A percentile compares a stretch with the other conserved stretches of the same genome.
Evolutionary conservation across 768 basidiomycete species (phyloP).

Genomic region (Calocera cornea): DNA sequence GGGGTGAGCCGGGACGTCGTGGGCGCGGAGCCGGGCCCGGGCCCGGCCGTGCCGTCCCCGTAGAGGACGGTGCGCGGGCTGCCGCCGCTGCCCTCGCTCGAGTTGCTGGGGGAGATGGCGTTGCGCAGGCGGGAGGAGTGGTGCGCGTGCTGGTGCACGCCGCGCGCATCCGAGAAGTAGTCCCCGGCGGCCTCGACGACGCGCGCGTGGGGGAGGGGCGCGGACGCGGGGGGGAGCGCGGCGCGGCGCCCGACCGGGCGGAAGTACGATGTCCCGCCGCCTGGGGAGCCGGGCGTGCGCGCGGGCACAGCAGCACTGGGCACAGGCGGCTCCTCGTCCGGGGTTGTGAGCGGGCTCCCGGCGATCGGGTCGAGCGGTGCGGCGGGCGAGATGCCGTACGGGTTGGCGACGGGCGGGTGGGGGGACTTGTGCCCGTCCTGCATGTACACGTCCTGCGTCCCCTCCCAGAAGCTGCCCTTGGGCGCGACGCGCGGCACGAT

Average conservation of each 20-base stretch:
- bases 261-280: neutral
- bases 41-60: too few relatives aligned
- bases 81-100: neutral
- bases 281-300: conserved; percentile 14
- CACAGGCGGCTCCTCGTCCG: conserved; percentile 26
- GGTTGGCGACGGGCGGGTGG: neutral
- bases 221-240: neutral
- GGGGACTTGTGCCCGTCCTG: neutral
- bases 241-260: neutral
- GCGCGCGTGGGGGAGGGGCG: neutral
- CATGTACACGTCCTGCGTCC: conserved; percentile 44
- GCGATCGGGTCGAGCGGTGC: conserved; percentile 19
- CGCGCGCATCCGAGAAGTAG: neutral
- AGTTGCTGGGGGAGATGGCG: neutral
- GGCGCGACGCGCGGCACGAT: conserved; percentile 16
- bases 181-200: neutral
- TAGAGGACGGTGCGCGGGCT: too few relatives aligned
- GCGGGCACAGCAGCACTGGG: conserved; percentile 21
- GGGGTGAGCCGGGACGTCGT: neutral
- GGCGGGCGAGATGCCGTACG: neutral
- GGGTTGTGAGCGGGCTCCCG: conserved; percentile 19
- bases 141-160: neutral
- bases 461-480: conserved; percentile 55
- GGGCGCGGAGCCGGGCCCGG: neutral
- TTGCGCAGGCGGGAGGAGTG: neutral